A percentile compares a stretch with the other conserved stretches of the same genome.
Evolutionary conservation across 768 basidiomycete genomes (phyloP).

Genomic region (Agaricus sinodeliciosus): DNA sequence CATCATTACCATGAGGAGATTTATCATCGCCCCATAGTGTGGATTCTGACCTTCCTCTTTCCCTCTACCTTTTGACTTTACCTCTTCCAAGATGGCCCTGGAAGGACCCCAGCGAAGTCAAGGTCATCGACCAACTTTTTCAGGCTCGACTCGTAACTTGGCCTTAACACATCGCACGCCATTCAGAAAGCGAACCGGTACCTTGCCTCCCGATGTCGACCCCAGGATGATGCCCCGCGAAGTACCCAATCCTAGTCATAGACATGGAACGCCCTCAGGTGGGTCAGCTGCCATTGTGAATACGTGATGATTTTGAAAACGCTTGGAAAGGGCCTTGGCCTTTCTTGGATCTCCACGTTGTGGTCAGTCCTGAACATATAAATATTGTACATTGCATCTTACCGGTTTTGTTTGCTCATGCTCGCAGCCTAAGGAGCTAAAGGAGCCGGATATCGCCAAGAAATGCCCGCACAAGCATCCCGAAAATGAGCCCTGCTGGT

Average conservation of each 20-base stretch:
- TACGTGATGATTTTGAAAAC: background rate
- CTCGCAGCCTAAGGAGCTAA: background rate
- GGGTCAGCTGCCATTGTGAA: background rate
- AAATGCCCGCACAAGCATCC: slow-evolving; percentile 14
- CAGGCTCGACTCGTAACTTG: background rate
- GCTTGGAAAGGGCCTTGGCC: slow-evolving; percentile 4
- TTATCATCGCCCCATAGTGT: background rate
- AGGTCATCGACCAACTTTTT: background rate
- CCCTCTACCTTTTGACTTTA: background rate
- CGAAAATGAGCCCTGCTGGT: slow-evolving; percentile 24
- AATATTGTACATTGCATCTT: background rate
- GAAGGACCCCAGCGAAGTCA: background rate
- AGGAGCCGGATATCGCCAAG: background rate
- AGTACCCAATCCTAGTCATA: slow-evolving; percentile 10
- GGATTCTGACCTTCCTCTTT: background rate
- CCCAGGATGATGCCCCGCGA: background rate
- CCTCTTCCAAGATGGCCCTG: slow-evolving; percentile 1
- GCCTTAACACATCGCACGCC: background rate
- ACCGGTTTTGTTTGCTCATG: background rate
- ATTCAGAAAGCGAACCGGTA: background rate
- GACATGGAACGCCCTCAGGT: slow-evolving; percentile 10
- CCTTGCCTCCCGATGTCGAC: background rate
- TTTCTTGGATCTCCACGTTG: slow-evolving; percentile 7
- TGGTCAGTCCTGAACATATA: background rate
- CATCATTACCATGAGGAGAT: background rate